A percentile compares a stretch with the other conserved stretches of the same genome.
Evolutionary conservation across 2,329 filamentous ascomycete genomes (phyloP).

Genomic region (Mycogone perniciosa): DNA sequence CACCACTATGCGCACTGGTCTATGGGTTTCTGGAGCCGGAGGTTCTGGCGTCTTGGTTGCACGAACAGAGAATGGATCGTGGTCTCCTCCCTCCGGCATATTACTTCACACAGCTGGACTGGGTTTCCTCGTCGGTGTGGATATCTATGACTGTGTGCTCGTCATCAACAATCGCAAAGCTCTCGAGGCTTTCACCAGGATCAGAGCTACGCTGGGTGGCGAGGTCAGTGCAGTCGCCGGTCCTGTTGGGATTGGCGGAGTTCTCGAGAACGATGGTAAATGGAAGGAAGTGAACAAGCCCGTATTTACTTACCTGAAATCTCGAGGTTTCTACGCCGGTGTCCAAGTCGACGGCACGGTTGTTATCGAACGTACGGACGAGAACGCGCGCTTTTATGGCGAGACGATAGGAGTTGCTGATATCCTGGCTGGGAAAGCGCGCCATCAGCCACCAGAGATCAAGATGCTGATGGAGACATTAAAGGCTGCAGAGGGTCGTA

Average conservation of each 20-base stretch:
- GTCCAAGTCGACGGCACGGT: slow-evolving; percentile 77
- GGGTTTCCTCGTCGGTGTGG: slow-evolving; percentile 65
- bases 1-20: slow-evolving; percentile 55
- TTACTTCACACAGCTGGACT: slow-evolving; percentile 63
- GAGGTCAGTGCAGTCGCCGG: slow-evolving; percentile 62
- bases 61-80: slow-evolving; percentile 51
- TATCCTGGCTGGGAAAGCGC: slow-evolving; percentile 32
- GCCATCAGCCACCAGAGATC: slow-evolving; percentile 33
- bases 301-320: slow-evolving; percentile 78
- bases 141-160: slow-evolving; percentile 71
- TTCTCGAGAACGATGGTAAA: slow-evolving; percentile 36
- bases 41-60: slow-evolving; percentile 55
- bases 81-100: slow-evolving; percentile 69
- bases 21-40: slow-evolving; percentile 49
- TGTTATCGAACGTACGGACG: slow-evolving; percentile 67
- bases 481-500: slow-evolving; percentile 31
- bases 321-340: slow-evolving; percentile 70
- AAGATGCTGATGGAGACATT: slow-evolving; percentile 35
- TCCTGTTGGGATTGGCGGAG: slow-evolving; percentile 53
- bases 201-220: slow-evolving; percentile 61
- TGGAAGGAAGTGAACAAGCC: slow-evolving; percentile 41
- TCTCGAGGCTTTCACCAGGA: slow-evolving; percentile 59
- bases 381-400: slow-evolving; percentile 73
- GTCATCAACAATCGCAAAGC: slow-evolving; percentile 66
- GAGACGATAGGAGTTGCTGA: slow-evolving; percentile 32